A percentile compares a stretch with the other conserved stretches of the same genome.
phyloP scores from a whole-genome alignment of 345 rosid species.

The Citrus glauca region DNA sequence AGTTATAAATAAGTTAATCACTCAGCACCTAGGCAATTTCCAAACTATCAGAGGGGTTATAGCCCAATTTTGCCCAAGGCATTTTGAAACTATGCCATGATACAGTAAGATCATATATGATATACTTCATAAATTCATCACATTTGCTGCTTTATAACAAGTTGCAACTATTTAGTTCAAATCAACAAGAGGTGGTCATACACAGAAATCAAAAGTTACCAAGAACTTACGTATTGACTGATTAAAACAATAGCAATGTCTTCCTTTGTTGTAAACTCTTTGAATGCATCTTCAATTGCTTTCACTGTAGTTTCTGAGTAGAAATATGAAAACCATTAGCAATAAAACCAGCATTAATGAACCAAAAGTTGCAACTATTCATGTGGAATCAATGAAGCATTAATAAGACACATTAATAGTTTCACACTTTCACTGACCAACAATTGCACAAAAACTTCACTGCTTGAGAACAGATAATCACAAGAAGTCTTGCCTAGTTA shows the following conservation, averaged over 20 bases:
- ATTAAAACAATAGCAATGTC: conserved; percentile 75
- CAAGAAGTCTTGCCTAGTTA: no score
- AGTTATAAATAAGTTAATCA: background rate
- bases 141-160: background rate
- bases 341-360: background rate
- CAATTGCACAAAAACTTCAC: background rate
- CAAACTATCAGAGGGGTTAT: background rate
- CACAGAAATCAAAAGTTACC: background rate
- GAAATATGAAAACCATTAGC: conserved; percentile 10
- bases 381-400: background rate
- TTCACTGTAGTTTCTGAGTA: conserved; percentile 69
- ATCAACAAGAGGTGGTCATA: background rate
- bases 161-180: background rate
- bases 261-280: conserved; percentile 73
- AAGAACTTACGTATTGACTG: conserved; percentile 76
- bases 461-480: background rate
- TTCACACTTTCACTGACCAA: background rate
- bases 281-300: conserved; percentile 80
- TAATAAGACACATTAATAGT: background rate
- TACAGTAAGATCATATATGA: background rate
- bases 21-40: background rate
- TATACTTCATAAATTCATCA: background rate
- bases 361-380: background rate
- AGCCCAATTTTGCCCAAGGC: background rate
- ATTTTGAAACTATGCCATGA: background rate